Conservation (phyloP, 2,329 filamentous ascomycete genomes). For the Hypoxylon sp. region DNA sequence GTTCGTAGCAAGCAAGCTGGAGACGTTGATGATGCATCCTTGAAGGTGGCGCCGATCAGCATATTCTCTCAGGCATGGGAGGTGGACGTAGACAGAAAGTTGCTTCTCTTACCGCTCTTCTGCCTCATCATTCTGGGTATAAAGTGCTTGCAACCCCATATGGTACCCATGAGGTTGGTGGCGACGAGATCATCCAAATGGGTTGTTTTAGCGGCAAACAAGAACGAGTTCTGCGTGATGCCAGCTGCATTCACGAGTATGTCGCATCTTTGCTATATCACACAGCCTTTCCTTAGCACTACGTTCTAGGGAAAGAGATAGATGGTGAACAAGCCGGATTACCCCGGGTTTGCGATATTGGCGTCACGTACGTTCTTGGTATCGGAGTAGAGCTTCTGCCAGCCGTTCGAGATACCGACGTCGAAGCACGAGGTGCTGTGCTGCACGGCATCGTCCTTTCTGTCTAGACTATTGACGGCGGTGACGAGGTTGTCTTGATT, state of each 20-base stretch:
- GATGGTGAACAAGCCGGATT: no score
- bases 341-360: not conserved
- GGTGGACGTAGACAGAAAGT: not conserved
- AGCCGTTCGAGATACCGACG: conserved; percentile 29
- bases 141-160: conserved; percentile 65
- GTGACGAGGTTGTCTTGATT: conserved; percentile 54
- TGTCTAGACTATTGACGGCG: conserved; percentile 49
- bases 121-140: conserved; percentile 56
- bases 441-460: not conserved
- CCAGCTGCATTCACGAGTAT: conserved; percentile 85
- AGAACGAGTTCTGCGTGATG: conserved; percentile 69
- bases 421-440: conserved; percentile 35
- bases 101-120: conserved; percentile 39
- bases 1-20: conserved; percentile 75
- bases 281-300: not conserved
- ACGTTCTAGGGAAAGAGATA: not conserved
- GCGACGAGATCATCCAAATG: conserved; percentile 66
- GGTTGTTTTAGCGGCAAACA: conserved; percentile 61
- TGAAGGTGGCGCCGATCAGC: conserved; percentile 1
- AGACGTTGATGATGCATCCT: conserved; percentile 82
- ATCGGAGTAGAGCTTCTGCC: conserved; percentile 27
- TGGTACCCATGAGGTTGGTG: conserved; percentile 75
- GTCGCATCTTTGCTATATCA: conserved; percentile 46
- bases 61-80: not conserved
- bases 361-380: conserved; percentile 21